Base-by-base conservation (phyloP, 164 flowering plant species). In the Paratinospora sagittata region DNA sequence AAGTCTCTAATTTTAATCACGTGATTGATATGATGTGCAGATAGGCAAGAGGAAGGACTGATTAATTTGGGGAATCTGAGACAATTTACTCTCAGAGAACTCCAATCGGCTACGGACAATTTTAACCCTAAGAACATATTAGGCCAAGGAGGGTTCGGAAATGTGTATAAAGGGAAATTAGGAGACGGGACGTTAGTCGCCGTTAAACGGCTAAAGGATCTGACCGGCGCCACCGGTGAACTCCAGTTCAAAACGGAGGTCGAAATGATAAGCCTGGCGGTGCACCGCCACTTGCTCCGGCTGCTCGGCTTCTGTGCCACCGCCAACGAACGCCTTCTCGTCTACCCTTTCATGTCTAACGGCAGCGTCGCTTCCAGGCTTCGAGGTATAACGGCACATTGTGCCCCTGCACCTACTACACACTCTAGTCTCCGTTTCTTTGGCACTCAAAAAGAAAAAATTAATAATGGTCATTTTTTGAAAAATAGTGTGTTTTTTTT, bases 201-300 rank as follows among this genome's bases (percentile, higher is more conserved):
- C 0, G 97, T 93, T 61, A 93, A 93, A 65, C 81, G 98, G 63
- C 71, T 91, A 13, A 91, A 91, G 73, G 98, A 93, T 68, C 64
- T 86, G 9, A 75, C 77, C 8, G 96, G 92, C 24, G 77, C 85
- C 2, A 73, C 87, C 19, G 97, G 98, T 0, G 97, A 93, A 49
- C 75, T 84, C 1, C 98, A 93, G 74, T 93, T 93, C 62, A 79
- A 85, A 66, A 93, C 91, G 0, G 98, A 93, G 73, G 70, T 93
- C 69, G 98, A 93, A 76, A 87, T 93, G 89, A 93, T 93, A 30
- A 91, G 98, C 82, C 78, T 93, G 37, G 98, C 98, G 0, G 96
- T 93, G 67, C 98, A 93, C 75, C 78, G 98, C 14, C 85, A 93
- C 70, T 79, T 93, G 77, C 88, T 93, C 6, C 78, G 91, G 39